phyloP scores from a whole-genome alignment of 2,329 filamentous ascomycete species.

The Xylaria multiplex region DNA sequence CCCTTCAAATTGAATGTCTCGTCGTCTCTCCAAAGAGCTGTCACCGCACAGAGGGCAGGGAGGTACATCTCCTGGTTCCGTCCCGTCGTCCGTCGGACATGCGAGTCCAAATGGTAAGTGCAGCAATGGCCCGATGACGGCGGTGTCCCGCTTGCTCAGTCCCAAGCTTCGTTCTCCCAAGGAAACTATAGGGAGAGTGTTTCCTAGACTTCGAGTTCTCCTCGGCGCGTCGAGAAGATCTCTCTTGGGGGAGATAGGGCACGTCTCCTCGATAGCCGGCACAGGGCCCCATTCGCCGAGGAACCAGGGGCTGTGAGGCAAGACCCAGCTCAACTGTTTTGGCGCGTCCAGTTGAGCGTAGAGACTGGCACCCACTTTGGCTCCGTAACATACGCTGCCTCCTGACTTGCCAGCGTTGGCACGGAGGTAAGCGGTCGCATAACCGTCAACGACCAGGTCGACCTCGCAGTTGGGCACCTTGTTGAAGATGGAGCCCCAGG shows the following conservation, averaged over 20 bases:
- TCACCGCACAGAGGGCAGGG: constrained; percentile 6
- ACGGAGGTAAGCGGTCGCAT: neutral
- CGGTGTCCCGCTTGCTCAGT: neutral
- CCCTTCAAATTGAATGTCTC: too few species aligned
- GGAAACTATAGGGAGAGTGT: too few species aligned
- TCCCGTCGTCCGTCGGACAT: constrained; percentile 7
- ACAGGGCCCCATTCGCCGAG: neutral
- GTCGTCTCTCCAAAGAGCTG: too few species aligned
- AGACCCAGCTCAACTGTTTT: neutral
- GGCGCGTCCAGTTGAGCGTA: constrained; percentile 17
- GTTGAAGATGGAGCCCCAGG: constrained; percentile 5
- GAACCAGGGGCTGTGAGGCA: constrained; percentile 2
- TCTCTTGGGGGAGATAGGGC: constrained; percentile 3
- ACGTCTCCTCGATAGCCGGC: neutral
- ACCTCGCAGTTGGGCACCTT: constrained; percentile 5
- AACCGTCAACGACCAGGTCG: constrained; percentile 18
- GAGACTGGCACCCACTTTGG: constrained; percentile 4
- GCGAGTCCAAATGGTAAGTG: constrained; percentile 14
- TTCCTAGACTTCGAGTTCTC: too few species aligned
- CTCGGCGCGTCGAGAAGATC: too few species aligned
- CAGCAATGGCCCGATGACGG: constrained; percentile 16
- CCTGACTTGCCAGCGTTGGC: neutral
- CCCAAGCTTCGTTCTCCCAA: neutral
- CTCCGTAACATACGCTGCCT: constrained; percentile 15
- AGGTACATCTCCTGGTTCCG: neutral